Conservation (phyloP, 495 filamentous ascomycete species). For the Astrothelium subdiscretum region DNA sequence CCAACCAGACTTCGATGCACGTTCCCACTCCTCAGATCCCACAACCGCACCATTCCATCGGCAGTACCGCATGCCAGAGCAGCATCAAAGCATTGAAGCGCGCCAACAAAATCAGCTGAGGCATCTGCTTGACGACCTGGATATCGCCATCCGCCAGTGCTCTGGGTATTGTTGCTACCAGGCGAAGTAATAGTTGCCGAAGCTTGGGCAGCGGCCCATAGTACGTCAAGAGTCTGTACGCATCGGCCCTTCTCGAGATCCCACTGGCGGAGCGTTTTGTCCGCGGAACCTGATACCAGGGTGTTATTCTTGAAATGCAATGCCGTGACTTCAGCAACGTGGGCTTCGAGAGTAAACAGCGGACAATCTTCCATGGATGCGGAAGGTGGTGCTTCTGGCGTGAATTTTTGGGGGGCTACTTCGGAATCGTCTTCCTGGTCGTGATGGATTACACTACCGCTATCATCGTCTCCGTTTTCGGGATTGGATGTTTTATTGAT, state of each 20-base stretch:
- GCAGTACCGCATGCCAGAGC: slow-evolving; percentile 96
- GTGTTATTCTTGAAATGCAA: slow-evolving; percentile 80
- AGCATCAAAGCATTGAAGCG: slow-evolving; percentile 92
- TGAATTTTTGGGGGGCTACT: slow-evolving; percentile 8
- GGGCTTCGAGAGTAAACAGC: slow-evolving; percentile 74
- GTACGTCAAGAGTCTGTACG: slow-evolving; percentile 95
- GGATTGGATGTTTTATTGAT: slow-evolving; percentile 49
- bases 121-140: slow-evolving; percentile 49
- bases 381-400: slow-evolving; percentile 40
- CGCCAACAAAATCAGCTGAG: slow-evolving; percentile 85
- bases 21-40: slow-evolving; percentile 93
- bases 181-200: slow-evolving; percentile 47
- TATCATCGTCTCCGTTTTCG: slow-evolving; percentile 50
- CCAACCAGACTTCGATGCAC: slow-evolving; percentile 93
- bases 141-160: slow-evolving; percentile 42
- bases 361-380: slow-evolving; percentile 78
- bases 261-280: slow-evolving; percentile 97
- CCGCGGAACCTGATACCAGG: slow-evolving; percentile 86
- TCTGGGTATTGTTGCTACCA: background rate
- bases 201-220: slow-evolving; percentile 94
- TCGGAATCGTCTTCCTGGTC: slow-evolving; percentile 45
- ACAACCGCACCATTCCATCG: slow-evolving; percentile 93
- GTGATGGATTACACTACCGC: slow-evolving; percentile 41
- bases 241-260: slow-evolving; percentile 91
- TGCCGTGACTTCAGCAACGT: slow-evolving; percentile 90